These are phyloP conservation scores for Aspergillus sojae DNA, from an alignment of 2,329 filamentous ascomycete species.

Conservation along the genomic window DNA sequence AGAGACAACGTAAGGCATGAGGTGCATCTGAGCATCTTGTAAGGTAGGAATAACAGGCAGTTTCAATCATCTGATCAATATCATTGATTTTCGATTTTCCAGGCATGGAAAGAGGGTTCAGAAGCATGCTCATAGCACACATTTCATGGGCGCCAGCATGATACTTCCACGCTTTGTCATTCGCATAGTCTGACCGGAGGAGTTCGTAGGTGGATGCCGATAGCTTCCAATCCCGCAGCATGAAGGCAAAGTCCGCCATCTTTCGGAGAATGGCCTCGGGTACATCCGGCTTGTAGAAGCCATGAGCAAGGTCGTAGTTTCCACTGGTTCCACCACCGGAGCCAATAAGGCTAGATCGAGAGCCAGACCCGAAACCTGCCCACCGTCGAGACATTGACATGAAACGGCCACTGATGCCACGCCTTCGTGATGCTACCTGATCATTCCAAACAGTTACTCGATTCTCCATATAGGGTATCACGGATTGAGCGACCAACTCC, in stretches of 20 bases:
- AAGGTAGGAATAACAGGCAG: constrained; percentile 88
- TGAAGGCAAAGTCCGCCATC: constrained; percentile 91
- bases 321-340: constrained; percentile 45
- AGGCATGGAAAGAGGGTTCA: constrained; percentile 71
- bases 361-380: constrained; percentile 74
- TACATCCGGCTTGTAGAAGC: constrained; percentile 81
- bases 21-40: constrained; percentile 80
- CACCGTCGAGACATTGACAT: constrained; percentile 92
- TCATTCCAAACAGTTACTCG: constrained; percentile 93
- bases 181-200: constrained; percentile 82
- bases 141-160: constrained; percentile 95
- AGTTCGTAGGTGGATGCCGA: constrained; percentile 91
- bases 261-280: constrained; percentile 92
- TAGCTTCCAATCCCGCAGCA: constrained; percentile 94
- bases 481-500: constrained; percentile 92
- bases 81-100: constrained; percentile 78
- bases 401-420: constrained; percentile 89
- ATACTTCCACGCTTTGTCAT: constrained; percentile 96
- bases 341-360: constrained; percentile 59
- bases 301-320: constrained; percentile 77
- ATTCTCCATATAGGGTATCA: constrained; percentile 95
- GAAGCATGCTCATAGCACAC: constrained; percentile 80
- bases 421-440: constrained; percentile 85
- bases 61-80: constrained; percentile 84
- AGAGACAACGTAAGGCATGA: constrained; percentile 75